Percentiles rank a stretch among this genome's conserved stretches.
Evolutionary conservation across 768 basidiomycete genomes (phyloP).

Genomic region (Podaxis sp.): DNA sequence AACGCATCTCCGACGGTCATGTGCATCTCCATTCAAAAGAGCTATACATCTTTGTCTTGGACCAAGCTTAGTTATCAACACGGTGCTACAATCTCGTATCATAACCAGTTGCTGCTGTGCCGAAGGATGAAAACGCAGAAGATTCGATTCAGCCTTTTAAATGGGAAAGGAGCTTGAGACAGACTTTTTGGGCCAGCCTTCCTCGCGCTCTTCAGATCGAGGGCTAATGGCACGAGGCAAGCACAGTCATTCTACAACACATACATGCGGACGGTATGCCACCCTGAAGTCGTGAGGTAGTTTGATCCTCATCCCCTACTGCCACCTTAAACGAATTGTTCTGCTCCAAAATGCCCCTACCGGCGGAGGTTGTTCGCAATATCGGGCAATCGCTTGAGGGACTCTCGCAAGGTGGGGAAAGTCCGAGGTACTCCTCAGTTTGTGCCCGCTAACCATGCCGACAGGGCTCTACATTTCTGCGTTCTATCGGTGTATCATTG

Average conservation of each 20-base stretch:
- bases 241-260: not conserved
- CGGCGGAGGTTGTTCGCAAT: not conserved
- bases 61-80: too few relatives aligned
- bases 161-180: not conserved
- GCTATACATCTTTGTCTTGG: too few relatives aligned
- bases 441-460: not conserved
- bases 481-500: not conserved
- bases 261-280: not conserved
- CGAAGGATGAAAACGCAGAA: too few relatives aligned
- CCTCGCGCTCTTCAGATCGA: not conserved
- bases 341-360: not conserved
- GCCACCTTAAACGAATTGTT: not conserved
- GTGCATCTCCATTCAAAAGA: not conserved
- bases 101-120: too few relatives aligned
- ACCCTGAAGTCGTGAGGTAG: not conserved
- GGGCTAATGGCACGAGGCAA: not conserved
- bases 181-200: not conserved
- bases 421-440: not conserved
- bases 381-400: not conserved
- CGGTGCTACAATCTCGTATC: too few relatives aligned
- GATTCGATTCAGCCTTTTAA: not conserved
- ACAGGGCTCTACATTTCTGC: conserved; percentile 1
- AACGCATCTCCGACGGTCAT: not conserved
- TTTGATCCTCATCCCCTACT: not conserved
- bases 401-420: not conserved